Evolutionary conservation across 2,329 filamentous ascomycete genomes (phyloP).

Genomic region (Penicillium janthinellum): DNA sequence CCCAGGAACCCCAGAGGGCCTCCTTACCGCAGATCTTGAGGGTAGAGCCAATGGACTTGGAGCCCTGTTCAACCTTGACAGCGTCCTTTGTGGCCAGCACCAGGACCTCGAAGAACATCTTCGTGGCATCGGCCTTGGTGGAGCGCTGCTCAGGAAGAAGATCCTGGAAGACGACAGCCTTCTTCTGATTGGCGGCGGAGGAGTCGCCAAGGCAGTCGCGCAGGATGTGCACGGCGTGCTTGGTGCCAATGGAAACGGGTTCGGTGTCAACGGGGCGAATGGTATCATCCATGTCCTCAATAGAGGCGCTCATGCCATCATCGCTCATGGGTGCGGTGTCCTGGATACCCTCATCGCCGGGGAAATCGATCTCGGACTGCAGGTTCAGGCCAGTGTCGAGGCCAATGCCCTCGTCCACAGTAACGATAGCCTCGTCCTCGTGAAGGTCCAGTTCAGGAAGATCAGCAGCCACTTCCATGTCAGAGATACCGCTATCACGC

Average conservation of each 20-base stretch:
- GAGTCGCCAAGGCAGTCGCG: constrained; percentile 76
- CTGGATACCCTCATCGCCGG: constrained; percentile 58
- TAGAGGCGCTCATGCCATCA: constrained; percentile 48
- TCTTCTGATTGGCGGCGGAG: constrained; percentile 68
- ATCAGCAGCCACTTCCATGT: constrained; percentile 72
- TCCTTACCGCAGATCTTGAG: constrained; percentile 87
- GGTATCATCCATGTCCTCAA: constrained; percentile 76
- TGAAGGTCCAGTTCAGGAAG: constrained; percentile 62
- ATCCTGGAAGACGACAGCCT: constrained; percentile 85
- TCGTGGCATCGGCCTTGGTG: constrained; percentile 87
- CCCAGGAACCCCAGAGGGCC: constrained; percentile 97
- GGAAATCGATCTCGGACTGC: constrained; percentile 66
- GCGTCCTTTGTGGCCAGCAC: constrained; percentile 97
- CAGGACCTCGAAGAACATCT: constrained; percentile 98
- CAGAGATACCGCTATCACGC: constrained; percentile 82
- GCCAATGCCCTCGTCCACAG: constrained; percentile 54
- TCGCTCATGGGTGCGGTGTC: constrained; percentile 46
- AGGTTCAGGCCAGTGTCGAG: constrained; percentile 52
- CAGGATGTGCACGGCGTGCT: constrained; percentile 92
- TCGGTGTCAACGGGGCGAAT: constrained; percentile 81
- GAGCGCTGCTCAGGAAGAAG: constrained; percentile 80
- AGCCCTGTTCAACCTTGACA: constrained; percentile 88
- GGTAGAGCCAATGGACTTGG: constrained; percentile 70
- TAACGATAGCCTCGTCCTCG: constrained; percentile 62
- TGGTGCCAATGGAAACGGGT: constrained; percentile 85